These are phyloP conservation scores for Calocybe gangraenosa DNA, from an alignment of 768 basidiomycete species.

Conservation along the genomic window DNA sequence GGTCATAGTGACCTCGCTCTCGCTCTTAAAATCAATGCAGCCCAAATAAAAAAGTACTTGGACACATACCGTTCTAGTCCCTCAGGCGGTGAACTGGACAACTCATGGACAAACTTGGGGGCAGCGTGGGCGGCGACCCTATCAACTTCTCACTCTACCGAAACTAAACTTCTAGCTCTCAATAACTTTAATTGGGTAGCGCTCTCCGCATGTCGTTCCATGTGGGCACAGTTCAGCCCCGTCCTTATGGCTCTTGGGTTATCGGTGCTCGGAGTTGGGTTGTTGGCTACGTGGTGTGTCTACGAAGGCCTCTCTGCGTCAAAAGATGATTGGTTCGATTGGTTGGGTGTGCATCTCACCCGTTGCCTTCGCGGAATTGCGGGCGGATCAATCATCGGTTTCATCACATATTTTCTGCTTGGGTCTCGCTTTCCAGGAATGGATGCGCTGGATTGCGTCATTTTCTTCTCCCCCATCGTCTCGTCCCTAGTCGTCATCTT, in stretches of 20 bases:
- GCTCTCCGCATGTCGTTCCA: conserved; percentile 66
- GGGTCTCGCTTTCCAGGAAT: conserved; percentile 38
- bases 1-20: conserved; percentile 42
- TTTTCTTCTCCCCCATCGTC: conserved; percentile 45
- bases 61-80: conserved; percentile 67
- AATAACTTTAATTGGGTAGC: conserved; percentile 57
- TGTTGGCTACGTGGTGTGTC: conserved; percentile 50
- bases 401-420: conserved; percentile 27
- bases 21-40: conserved; percentile 67
- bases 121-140: conserved; percentile 37
- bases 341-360: conserved; percentile 30
- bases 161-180: conserved; percentile 33
- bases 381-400: conserved; percentile 34
- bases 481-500: conserved; percentile 45
- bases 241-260: conserved; percentile 74
- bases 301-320: conserved; percentile 45
- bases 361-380: conserved; percentile 29
- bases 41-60: conserved; percentile 76
- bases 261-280: conserved; percentile 49
- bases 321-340: conserved; percentile 37
- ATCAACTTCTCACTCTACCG: conserved; percentile 15
- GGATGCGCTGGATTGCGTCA: conserved; percentile 42
- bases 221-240: conserved; percentile 96
- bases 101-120: conserved; percentile 52
- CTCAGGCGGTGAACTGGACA: conserved; percentile 71